Evolutionary conservation across 257 asterid genomes (phyloP).

Genomic region (Penstemon barbatus): DNA sequence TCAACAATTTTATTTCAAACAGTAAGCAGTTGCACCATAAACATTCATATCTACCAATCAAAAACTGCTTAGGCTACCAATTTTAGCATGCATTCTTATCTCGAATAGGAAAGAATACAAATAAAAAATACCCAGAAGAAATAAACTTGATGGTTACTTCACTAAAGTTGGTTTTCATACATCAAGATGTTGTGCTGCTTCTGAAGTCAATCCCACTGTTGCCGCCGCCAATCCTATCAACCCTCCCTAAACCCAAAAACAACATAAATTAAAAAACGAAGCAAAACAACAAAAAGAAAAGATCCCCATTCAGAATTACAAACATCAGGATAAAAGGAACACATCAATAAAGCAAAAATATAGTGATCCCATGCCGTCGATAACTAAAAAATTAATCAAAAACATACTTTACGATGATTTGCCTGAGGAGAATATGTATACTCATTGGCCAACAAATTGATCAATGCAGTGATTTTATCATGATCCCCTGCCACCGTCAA

Average conservation of each 20-base stretch:
- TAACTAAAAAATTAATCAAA: neutral
- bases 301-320: neutral
- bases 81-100: neutral
- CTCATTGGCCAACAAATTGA: constrained; percentile 76
- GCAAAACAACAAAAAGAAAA: constrained; percentile 15
- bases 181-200: constrained; percentile 95
- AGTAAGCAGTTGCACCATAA: too few relatives aligned
- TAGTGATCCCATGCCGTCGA: too few relatives aligned
- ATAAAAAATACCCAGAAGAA: too few relatives aligned
- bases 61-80: neutral
- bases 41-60: too few relatives aligned
- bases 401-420: constrained; percentile 81
- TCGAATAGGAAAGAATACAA: neutral
- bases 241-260: constrained; percentile 66
- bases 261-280: constrained; percentile 4
- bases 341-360: neutral
- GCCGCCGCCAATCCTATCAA: constrained; percentile 98
- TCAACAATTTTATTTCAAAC: too few relatives aligned
- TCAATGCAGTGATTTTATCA: constrained; percentile 74
- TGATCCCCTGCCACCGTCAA: constrained; percentile 71
- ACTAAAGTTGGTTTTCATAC: constrained; percentile 38
- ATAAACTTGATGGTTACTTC: neutral
- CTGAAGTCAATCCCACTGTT: constrained; percentile 91
- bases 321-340: constrained; percentile 4
- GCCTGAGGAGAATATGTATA: constrained; percentile 85